Evolutionary conservation across 441 rosid genomes (phyloP).

Genomic region (Erodium texanum): DNA sequence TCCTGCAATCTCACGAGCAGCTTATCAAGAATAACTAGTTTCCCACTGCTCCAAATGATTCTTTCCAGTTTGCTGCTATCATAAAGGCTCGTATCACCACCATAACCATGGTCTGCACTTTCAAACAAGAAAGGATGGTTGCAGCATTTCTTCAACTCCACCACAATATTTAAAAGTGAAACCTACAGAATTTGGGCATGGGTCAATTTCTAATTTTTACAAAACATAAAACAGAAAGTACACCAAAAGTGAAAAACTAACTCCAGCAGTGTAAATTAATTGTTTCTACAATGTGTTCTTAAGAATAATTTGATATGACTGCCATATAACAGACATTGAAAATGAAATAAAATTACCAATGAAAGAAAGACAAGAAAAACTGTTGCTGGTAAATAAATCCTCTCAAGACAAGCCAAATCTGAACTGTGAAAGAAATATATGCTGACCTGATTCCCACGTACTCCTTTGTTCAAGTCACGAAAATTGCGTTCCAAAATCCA

Average conservation of each 20-base stretch:
- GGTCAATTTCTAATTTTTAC: conserved; percentile 31
- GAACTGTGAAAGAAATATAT: conserved; percentile 14
- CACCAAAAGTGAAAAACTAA: neutral
- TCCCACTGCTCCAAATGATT: conserved; percentile 90
- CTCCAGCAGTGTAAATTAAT: neutral
- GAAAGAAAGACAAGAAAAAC: conserved; percentile 66
- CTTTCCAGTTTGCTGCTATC: conserved; percentile 86
- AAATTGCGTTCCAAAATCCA: conserved; percentile 99
- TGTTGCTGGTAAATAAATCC: conserved; percentile 29
- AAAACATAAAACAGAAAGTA: neutral
- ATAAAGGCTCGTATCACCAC: conserved; percentile 56
- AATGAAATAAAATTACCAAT: conserved; percentile 24
- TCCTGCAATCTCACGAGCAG: conserved; percentile 82
- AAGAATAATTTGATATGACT: no score
- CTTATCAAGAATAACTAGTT: conserved; percentile 96
- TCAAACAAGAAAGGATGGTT: conserved; percentile 99
- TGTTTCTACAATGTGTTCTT: neutral
- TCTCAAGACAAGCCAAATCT: neutral
- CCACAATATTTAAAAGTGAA: conserved; percentile 96
- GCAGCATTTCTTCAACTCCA: conserved; percentile 99
- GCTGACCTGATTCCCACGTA: conserved; percentile 96
- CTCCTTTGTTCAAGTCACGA: conserved; percentile 97
- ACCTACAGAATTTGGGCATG: conserved; percentile 46
- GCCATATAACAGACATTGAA: no score
- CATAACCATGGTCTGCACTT: conserved; percentile 99